Evolutionary conservation across 2,329 filamentous ascomycete species (phyloP).

Genomic region (Calonectria montana): DNA sequence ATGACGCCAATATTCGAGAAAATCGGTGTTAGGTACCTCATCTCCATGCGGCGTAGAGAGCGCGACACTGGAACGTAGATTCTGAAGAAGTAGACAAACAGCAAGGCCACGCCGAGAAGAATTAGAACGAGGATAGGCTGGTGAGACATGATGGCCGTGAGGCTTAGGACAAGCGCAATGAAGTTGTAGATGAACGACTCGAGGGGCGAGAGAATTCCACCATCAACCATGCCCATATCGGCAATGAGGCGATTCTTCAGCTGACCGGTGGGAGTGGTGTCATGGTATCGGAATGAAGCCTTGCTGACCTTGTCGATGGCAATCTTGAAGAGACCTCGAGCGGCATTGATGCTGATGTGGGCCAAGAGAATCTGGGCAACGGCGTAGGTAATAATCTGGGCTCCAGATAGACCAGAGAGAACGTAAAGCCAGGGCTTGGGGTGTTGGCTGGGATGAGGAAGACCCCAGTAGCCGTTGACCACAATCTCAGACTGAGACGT

Average conservation of each 20-base stretch:
- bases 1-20: conserved; percentile 94
- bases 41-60: conserved; percentile 84
- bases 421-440: conserved; percentile 80
- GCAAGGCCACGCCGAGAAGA: conserved; percentile 72
- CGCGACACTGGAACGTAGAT: conserved; percentile 86
- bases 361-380: conserved; percentile 76
- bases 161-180: conserved; percentile 78
- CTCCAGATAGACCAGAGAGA: conserved; percentile 74
- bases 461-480: conserved; percentile 41
- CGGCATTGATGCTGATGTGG: conserved; percentile 82
- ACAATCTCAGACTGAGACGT: conserved; percentile 32
- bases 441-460: conserved; percentile 73
- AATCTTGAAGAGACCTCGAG: conserved; percentile 77
- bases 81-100: conserved; percentile 80
- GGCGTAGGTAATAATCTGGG: conserved; percentile 69
- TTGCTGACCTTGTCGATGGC: conserved; percentile 80
- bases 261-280: conserved; percentile 87
- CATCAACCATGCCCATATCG: conserved; percentile 90
- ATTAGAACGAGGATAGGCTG: conserved; percentile 83
- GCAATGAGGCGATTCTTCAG: conserved; percentile 93
- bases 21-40: conserved; percentile 87
- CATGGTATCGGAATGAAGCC: conserved; percentile 90
- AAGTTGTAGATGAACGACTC: conserved; percentile 76
- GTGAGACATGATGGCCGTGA: conserved; percentile 82
- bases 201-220: conserved; percentile 82